Percentiles rank a stretch among this genome's conserved stretches.
Conservation (phyloP, 345 rosid species). For the Aquilaria malaccensis region DNA sequence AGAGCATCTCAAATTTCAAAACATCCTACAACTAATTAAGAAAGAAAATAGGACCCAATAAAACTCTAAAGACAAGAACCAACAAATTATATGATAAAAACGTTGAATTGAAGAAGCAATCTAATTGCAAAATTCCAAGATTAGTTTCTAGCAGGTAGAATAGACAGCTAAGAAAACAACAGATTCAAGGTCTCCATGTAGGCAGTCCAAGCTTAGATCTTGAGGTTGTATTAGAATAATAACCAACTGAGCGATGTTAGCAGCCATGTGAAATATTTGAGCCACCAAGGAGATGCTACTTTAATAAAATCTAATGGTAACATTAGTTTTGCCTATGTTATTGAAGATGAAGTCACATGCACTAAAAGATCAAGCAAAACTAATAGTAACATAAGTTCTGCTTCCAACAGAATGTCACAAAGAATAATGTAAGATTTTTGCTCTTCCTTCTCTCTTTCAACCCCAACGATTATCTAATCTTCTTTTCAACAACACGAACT, state of each 20-base stretch:
- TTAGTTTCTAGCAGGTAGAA: constrained; percentile 34
- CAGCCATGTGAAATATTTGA: constrained; percentile 40
- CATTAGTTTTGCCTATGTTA: constrained; percentile 38
- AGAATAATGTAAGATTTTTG: constrained; percentile 30
- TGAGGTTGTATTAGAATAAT: constrained; percentile 24
- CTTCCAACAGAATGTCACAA: constrained; percentile 27
- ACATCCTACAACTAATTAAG: constrained; percentile 23
- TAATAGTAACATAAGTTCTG: constrained; percentile 4
- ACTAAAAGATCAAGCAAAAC: constrained; percentile 34
- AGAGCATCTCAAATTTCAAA: constrained; percentile 26
- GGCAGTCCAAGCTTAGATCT: constrained; percentile 28
- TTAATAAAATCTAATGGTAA: constrained; percentile 50
- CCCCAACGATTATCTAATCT: constrained; percentile 5
- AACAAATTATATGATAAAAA: constrained; percentile 46
- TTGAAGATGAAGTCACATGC: constrained; percentile 64
- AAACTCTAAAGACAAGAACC: constrained; percentile 36
- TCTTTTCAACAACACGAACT: constrained; percentile 14
- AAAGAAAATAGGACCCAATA: constrained; percentile 26
- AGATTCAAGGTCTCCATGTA: constrained; percentile 37
- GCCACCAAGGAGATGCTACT: constrained; percentile 28
- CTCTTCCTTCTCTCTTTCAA: constrained; percentile 9
- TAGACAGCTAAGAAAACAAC: constrained; percentile 39
- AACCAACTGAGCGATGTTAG: constrained; percentile 42
- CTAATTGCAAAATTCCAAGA: constrained; percentile 29
- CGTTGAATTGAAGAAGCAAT: constrained; percentile 36